phyloP scores from a whole-genome alignment of 768 basidiomycete genomes.

The Boletus eberwhitei region DNA sequence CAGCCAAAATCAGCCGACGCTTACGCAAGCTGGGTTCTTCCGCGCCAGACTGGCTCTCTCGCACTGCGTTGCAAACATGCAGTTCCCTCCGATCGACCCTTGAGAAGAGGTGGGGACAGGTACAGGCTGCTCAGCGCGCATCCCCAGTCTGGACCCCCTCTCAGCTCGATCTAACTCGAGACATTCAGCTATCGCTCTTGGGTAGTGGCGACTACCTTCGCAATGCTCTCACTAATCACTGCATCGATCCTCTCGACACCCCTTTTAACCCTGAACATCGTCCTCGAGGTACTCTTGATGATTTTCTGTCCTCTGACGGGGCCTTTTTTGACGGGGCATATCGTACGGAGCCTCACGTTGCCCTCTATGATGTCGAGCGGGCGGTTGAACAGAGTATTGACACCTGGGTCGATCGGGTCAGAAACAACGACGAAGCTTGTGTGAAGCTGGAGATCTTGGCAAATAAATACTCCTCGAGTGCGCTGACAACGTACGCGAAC shows the following conservation, averaged over 20 bases:
- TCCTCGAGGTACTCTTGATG: slow-evolving; percentile 12
- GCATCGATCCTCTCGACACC: not conserved
- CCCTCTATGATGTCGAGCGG: too few relatives aligned
- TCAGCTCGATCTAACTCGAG: slow-evolving; percentile 25
- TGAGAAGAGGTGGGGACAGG: slow-evolving; percentile 35
- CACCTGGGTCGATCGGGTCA: slow-evolving; percentile 29
- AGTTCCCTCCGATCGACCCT: slow-evolving; percentile 21
- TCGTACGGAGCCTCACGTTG: too few relatives aligned
- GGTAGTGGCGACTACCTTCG: slow-evolving; percentile 29
- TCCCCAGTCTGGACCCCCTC: slow-evolving; percentile 2
- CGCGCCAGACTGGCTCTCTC: slow-evolving; percentile 15
- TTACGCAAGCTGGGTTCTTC: slow-evolving; percentile 34
- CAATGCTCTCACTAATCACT: slow-evolving; percentile 5
- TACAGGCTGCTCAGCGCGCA: slow-evolving; percentile 26
- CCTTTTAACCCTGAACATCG: not conserved
- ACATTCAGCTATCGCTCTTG: slow-evolving; percentile 34
- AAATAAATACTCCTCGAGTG: slow-evolving; percentile 26
- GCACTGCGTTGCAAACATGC: slow-evolving; percentile 5
- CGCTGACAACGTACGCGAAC: slow-evolving; percentile 24
- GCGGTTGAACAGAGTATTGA: slow-evolving; percentile 32
- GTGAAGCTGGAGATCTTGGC: slow-evolving; percentile 23
- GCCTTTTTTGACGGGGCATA: too few relatives aligned
- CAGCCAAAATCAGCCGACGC: slow-evolving; percentile 37
- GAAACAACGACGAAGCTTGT: slow-evolving; percentile 10
- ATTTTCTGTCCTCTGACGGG: too few relatives aligned